Evolutionary conservation across 2,329 filamentous ascomycete species (phyloP).

Genomic region (Alternaria panax): DNA sequence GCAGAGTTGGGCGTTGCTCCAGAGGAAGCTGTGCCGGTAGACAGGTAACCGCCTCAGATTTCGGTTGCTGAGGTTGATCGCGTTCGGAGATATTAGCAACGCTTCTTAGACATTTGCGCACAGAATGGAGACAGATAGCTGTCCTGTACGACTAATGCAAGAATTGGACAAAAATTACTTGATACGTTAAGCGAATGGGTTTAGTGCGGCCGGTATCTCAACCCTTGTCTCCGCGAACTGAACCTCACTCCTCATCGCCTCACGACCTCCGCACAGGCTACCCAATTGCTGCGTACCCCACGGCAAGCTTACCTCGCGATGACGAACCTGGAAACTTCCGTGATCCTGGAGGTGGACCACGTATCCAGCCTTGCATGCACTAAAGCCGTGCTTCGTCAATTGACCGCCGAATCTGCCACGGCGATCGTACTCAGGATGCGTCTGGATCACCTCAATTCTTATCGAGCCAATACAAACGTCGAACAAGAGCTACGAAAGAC

Average conservation of each 20-base stretch:
- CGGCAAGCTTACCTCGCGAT: conserved; percentile 12
- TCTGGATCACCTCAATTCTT: conserved; percentile 1
- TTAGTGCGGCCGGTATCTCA: conserved; percentile 28
- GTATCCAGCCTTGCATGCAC: not conserved
- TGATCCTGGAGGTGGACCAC: not conserved
- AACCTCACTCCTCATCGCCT: conserved; percentile 31
- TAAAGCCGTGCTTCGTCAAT: not conserved
- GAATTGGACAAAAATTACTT: conserved; percentile 32
- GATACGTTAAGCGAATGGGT: conserved; percentile 28
- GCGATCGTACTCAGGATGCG: not conserved
- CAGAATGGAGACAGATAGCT: conserved; percentile 36
- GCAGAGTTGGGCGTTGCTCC: conserved; percentile 49
- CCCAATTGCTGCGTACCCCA: conserved; percentile 25
- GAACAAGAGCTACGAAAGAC: conserved; percentile 15
- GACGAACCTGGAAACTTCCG: conserved; percentile 12
- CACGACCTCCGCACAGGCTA: conserved; percentile 22
- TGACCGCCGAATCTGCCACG: conserved; percentile 16
- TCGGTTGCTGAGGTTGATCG: not conserved
- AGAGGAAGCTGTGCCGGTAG: conserved; percentile 27
- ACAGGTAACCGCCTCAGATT: conserved; percentile 15
- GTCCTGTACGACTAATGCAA: conserved; percentile 25
- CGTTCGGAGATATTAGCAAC: conserved; percentile 22
- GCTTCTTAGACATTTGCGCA: conserved; percentile 24
- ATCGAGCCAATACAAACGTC: conserved; percentile 18
- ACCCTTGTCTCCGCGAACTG: conserved; percentile 23